Base-by-base conservation (phyloP, 805 yeast species). In the Candida tallmaniae region DNA sequence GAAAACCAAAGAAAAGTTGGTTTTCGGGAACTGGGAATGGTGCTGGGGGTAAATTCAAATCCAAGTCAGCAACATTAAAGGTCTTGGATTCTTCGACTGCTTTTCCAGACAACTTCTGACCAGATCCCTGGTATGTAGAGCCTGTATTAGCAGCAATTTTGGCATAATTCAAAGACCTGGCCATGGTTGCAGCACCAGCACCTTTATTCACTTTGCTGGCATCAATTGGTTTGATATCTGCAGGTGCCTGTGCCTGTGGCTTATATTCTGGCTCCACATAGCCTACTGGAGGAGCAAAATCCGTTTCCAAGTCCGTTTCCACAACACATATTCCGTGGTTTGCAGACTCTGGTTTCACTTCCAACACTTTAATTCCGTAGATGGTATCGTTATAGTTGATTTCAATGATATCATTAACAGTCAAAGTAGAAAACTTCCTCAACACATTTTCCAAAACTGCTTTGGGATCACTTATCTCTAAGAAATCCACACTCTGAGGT, bases 261-360 rank as follows among this genome's bases (percentile, higher is more conserved):
- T 61, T 68, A 43, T 66, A 54, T 38, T 84, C 88, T 1, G 96
- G 96, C 54, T 90, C 97, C 13, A 85, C 96, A 54, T 93, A 93
- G 0, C 99, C 99, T 4, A 90, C 96, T 0, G 99, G 99, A 2
- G 98, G 96, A 2, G 97, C 97, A 65, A 93, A 93, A 54, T 93
- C 99, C 0, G 97, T 95, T 39, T 86, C 95, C 41, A 93, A 69
- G 63, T 93, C 98, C 0, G 98, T 93, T 55, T 93, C 99, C 18
- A 93, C 86, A 4, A 93, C 96, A 68, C 97, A 90, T 10, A 90
- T 81, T 39, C 96, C 84, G 22, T 73, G 63, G 6, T 66, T 62
- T 5, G 23, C 12, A 2, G 77, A 69, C 34, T 81, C 84, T 0
- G 97, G 97, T 50, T 85, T 85, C 18, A 78, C 85, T 49, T 93